Percentiles rank a stretch among this genome's conserved stretches.
These are phyloP conservation scores for Anacardium occidentale DNA, from an alignment of 345 rosid species.

Conservation along the genomic window DNA sequence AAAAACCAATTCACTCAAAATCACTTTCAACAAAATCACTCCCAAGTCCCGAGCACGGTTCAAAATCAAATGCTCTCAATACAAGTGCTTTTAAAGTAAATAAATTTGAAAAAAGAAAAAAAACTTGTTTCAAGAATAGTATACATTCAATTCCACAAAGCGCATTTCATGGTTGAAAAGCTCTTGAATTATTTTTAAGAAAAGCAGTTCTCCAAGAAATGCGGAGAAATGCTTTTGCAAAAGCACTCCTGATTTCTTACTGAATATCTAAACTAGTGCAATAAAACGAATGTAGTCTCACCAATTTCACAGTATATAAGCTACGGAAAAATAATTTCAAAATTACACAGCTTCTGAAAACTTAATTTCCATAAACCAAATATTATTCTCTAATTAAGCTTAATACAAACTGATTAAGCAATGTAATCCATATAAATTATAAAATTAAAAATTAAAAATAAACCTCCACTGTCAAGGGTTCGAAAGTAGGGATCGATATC, in stretches of 20 bases:
- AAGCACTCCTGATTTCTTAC: too few relatives aligned
- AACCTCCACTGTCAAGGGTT: slow-evolving; percentile 79
- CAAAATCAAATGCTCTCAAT: too few relatives aligned
- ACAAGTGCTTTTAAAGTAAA: too few relatives aligned
- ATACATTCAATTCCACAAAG: too few relatives aligned
- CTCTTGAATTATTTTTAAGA: not conserved
- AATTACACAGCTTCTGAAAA: too few relatives aligned
- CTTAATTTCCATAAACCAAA: not conserved
- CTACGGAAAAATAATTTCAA: not conserved
- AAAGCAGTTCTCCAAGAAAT: not conserved
- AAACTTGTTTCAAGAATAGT: too few relatives aligned
- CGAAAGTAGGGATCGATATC: slow-evolving; percentile 78
- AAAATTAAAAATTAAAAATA: not conserved
- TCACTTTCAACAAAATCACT: too few relatives aligned
- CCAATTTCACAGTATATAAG: not conserved
- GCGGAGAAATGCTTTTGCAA: too few relatives aligned
- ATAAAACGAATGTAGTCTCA: not conserved
- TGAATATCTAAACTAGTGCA: not conserved
- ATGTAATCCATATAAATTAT: not conserved
- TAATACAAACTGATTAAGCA: not conserved
- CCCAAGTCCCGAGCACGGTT: too few relatives aligned
- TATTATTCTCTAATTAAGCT: not conserved
- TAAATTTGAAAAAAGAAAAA: too few relatives aligned
- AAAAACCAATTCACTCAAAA: too few relatives aligned
- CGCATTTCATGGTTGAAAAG: not conserved